phyloP scores from a whole-genome alignment of 768 basidiomycete species.

The Flagelloscypha sp. region DNA sequence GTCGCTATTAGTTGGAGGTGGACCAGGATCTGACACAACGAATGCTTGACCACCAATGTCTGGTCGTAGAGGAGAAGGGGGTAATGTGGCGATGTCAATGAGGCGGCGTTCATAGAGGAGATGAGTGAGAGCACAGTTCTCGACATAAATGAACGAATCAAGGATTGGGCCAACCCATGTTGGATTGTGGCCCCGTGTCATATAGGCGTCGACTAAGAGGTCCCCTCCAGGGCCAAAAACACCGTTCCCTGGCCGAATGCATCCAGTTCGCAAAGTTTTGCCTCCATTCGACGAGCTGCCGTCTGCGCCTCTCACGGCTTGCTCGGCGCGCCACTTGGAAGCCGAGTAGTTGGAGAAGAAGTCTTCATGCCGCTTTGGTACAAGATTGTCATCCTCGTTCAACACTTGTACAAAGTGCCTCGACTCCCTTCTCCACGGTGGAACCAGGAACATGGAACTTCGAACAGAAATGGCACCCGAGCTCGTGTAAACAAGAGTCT shows the following conservation, averaged over 20 bases:
- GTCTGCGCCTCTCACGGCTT: conserved; percentile 34
- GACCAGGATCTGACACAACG: conserved; percentile 56
- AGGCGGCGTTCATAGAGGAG: conserved; percentile 67
- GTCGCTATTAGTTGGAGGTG: conserved; percentile 56
- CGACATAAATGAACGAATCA: conserved; percentile 65
- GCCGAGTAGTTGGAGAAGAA: conserved; percentile 77
- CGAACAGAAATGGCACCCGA: conserved; percentile 59
- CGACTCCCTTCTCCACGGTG: conserved; percentile 68
- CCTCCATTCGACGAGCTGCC: conserved; percentile 23
- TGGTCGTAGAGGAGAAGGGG: conserved; percentile 27
- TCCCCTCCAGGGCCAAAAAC: conserved; percentile 73
- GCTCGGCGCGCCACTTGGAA: conserved; percentile 55
- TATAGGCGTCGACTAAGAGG: conserved; percentile 55
- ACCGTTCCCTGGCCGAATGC: conserved; percentile 72
- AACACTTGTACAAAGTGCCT: conserved; percentile 52
- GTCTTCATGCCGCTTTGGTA: conserved; percentile 47
- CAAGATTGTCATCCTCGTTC: conserved; percentile 46
- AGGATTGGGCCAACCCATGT: conserved; percentile 53
- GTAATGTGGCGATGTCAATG: conserved; percentile 34
- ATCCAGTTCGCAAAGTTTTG: conserved; percentile 54
- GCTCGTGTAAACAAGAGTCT: conserved; percentile 60
- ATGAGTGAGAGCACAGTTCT: conserved; percentile 68
- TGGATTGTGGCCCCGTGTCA: conserved; percentile 50
- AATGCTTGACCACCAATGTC: conserved; percentile 74
- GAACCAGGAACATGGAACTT: conserved; percentile 53